phyloP scores from a whole-genome alignment of 352 stramenopile genomes.

The Elongisporangium anandrum region DNA sequence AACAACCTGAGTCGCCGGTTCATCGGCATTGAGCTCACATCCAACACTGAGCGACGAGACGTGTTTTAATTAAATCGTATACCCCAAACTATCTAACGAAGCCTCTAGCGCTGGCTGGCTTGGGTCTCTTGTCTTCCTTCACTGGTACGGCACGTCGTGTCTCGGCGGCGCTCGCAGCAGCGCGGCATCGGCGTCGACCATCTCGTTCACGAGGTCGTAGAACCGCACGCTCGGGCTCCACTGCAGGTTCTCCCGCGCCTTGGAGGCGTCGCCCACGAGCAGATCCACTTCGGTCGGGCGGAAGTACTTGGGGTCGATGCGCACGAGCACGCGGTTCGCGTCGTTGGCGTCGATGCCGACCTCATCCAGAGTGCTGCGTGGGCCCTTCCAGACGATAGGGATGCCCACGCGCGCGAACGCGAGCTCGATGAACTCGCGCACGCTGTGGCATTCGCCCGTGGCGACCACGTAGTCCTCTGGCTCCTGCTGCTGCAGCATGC shows the following conservation, averaged over 20 bases:
- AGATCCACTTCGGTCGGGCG: constrained; percentile 98
- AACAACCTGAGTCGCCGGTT: constrained; percentile 47
- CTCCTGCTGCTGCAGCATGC: constrained; percentile 92
- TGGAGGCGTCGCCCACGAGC: constrained; percentile 93
- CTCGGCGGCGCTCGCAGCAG: constrained; percentile 11
- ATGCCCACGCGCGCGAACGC: constrained; percentile 90
- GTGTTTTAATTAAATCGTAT: constrained; percentile 41
- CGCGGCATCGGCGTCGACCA: constrained; percentile 88
- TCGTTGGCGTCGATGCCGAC: constrained; percentile 90
- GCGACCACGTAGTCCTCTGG: constrained; percentile 82
- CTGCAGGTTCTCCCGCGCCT: constrained; percentile 87
- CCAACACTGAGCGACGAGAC: constrained; percentile 38
- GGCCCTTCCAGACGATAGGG: constrained; percentile 91
- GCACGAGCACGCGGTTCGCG: constrained; percentile 88
- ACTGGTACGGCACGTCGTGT: not conserved
- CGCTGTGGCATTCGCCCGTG: constrained; percentile 97
- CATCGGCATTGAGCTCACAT: constrained; percentile 47
- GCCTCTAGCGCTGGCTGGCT: too few species aligned
- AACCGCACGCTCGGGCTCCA: constrained; percentile 94
- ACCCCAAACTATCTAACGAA: not conserved
- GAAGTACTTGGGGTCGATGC: constrained; percentile 97
- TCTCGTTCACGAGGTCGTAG: constrained; percentile 93
- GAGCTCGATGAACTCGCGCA: constrained; percentile 97
- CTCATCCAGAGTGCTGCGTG: constrained; percentile 88
- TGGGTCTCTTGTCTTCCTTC: too few species aligned